Conservation (phyloP, 352 stramenopile genomes). For the Peronosclerospora sorghi region DNA sequence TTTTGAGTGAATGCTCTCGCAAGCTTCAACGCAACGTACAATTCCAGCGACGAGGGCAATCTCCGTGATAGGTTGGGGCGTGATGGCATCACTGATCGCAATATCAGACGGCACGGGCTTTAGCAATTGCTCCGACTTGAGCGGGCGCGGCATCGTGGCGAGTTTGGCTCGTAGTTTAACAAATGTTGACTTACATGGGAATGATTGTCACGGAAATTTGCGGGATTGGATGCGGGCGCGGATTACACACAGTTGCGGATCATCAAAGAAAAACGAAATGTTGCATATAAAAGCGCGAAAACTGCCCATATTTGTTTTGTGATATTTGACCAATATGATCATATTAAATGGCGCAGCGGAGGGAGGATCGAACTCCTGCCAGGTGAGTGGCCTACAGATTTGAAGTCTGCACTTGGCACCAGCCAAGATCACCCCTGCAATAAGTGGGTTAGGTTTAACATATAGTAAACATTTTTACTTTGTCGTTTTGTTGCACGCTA, state of each 20-base stretch:
- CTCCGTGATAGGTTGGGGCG: constrained; percentile 52
- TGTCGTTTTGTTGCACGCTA: too few relatives aligned
- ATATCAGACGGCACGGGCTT: constrained; percentile 73
- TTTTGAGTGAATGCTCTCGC: too few relatives aligned
- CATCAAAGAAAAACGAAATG: constrained; percentile 14
- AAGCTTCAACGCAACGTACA: constrained; percentile 18
- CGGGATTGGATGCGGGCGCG: constrained; percentile 15
- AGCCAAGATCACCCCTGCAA: constrained; percentile 85
- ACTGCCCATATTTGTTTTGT: not conserved
- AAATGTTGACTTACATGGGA: not conserved
- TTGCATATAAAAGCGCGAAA: not conserved
- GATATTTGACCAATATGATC: not conserved
- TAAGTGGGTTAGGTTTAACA: too few relatives aligned
- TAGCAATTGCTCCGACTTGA: constrained; percentile 50
- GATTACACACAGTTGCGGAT: constrained; percentile 14
- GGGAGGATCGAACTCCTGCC: constrained; percentile 88
- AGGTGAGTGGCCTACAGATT: constrained; percentile 86
- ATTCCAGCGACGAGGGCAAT: constrained; percentile 57
- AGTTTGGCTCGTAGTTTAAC: too few relatives aligned
- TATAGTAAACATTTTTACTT: too few relatives aligned
- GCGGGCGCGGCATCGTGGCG: constrained; percentile 31
- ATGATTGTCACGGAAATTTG: constrained; percentile 7
- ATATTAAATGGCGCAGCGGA: constrained; percentile 69
- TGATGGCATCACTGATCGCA: constrained; percentile 66
- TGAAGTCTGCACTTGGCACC: constrained; percentile 88